Evolutionary conservation across 176 grass and related monocot species (phyloP).

Genomic region (Paspalum vaginatum): DNA sequence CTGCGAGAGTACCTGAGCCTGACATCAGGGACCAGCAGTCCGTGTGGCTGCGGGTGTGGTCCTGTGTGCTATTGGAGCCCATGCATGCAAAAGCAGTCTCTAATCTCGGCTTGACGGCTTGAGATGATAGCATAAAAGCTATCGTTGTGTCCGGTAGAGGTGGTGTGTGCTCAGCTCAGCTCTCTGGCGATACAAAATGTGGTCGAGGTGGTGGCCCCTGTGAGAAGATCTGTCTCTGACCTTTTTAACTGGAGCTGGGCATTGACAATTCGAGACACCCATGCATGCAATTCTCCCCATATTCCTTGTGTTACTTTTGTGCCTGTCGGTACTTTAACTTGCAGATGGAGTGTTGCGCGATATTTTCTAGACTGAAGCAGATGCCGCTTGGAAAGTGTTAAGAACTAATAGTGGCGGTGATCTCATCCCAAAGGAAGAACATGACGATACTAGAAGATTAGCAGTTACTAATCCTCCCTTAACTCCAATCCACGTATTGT

Average conservation of each 20-base stretch:
- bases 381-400: too few relatives aligned
- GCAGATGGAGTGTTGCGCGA: not conserved
- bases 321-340: not conserved
- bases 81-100: not conserved
- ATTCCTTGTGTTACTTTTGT: conserved; percentile 15
- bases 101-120: not conserved
- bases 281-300: conserved; percentile 1
- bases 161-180: not conserved
- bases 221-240: conserved; percentile 47
- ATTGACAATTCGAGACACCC: conserved; percentile 14
- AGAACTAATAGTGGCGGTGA: too few relatives aligned
- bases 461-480: too few relatives aligned
- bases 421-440: too few relatives aligned
- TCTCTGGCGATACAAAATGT: not conserved
- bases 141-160: too few relatives aligned
- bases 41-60: not conserved
- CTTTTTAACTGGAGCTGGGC: conserved; percentile 17
- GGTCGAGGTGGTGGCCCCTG: conserved; percentile 26
- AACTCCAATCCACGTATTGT: too few relatives aligned
- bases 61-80: not conserved
- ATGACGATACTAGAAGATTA: too few relatives aligned
- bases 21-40: conserved; percentile 37
- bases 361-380: not conserved
- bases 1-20: conserved; percentile 35
- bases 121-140: not conserved